Evolutionary conservation across 2,329 filamentous ascomycete species (phyloP), one percentile per base, ranked within the genome.

Genomic region (Xylaria digitata): DNA sequence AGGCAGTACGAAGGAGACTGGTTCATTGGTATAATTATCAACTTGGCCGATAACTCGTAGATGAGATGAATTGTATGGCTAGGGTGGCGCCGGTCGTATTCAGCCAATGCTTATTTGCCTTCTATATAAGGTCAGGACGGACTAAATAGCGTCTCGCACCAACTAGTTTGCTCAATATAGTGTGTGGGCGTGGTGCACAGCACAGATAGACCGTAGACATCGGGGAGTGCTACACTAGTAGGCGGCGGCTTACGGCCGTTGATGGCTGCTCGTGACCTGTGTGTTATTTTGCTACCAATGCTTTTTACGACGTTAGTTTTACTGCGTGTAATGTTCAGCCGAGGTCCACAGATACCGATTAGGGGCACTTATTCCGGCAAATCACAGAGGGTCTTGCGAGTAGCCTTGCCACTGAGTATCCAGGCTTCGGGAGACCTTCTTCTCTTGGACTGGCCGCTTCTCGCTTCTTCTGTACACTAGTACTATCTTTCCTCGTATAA

Each of bases 381-480:
- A 62, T 50, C 57, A 56, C 46, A 62, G 32, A 26, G 42, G 26
- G 32, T 23, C 19, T 40, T 42, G 45, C n/a, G 53, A 37, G 37
- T 57, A 61, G 60, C 61, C 61, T 67, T 58, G 21, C 53, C 64
- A n/a, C 15, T 11, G 9, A 55, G 34, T 13, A 42, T 42, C 57
- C 48, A 52, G 37, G 45, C 23, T 42, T 43, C 50, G 54, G 54
- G 40, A 66, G 45, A 68, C 66, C 63, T 68, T 68, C 66, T 63
- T 59, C 34, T 68, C 63, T 61, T 34, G 66, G 66, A 63, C 37
- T 68, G 60, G 63, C 32, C 21, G 55, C 19, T 55, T 52, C 45
- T 61, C 21, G 37, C 42, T 43, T 23, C 46, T 48, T 52, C 6
- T n/a, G 6, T 26, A 15, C 23, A 11, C 23, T 30, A 30, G 23